phyloP scores from a whole-genome alignment of 495 filamentous ascomycete species.

The Penicillium odoratum region DNA sequence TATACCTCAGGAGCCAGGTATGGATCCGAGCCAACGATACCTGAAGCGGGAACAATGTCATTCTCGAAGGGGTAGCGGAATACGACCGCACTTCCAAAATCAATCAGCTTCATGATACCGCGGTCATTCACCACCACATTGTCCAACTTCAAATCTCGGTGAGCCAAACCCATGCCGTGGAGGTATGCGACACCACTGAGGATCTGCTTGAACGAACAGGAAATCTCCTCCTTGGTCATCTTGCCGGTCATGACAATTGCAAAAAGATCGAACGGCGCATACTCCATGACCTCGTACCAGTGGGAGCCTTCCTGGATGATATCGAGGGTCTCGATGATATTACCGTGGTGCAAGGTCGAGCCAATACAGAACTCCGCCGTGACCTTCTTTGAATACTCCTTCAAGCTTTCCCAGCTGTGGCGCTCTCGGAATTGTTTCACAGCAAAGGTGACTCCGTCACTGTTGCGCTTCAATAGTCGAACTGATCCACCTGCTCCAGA shows the following conservation, averaged over 20 bases:
- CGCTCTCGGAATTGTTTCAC: conserved; percentile 96
- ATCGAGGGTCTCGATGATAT: conserved; percentile 97
- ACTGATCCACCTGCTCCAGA: conserved; percentile 96
- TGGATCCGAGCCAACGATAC: conserved; percentile 98
- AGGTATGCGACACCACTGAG: conserved; percentile 95
- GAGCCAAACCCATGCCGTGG: conserved; percentile 92
- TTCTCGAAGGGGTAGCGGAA: conserved; percentile 98
- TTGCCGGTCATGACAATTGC: conserved; percentile 99
- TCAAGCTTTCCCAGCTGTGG: conserved; percentile 89
- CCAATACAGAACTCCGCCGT: conserved; percentile 99
- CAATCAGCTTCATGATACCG: conserved; percentile 99
- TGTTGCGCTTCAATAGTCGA: conserved; percentile 86
- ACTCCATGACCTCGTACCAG: conserved; percentile 99
- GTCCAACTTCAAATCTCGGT: conserved; percentile 95
- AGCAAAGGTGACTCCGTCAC: conserved; percentile 89
- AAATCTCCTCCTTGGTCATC: conserved; percentile 90
- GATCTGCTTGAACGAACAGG: conserved; percentile 91
- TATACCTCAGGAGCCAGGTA: conserved; percentile 98
- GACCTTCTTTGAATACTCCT: conserved; percentile 97
- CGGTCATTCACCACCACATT: conserved; percentile 97
- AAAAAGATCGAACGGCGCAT: conserved; percentile 95
- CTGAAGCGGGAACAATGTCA: conserved; percentile 80
- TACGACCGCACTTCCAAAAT: conserved; percentile 96
- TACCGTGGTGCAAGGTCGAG: conserved; percentile 94
- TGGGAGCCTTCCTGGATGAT: conserved; percentile 92